These are phyloP conservation scores for Cyberlindnera americana DNA, from an alignment of 805 yeast genomes.

Conservation along the genomic window DNA sequence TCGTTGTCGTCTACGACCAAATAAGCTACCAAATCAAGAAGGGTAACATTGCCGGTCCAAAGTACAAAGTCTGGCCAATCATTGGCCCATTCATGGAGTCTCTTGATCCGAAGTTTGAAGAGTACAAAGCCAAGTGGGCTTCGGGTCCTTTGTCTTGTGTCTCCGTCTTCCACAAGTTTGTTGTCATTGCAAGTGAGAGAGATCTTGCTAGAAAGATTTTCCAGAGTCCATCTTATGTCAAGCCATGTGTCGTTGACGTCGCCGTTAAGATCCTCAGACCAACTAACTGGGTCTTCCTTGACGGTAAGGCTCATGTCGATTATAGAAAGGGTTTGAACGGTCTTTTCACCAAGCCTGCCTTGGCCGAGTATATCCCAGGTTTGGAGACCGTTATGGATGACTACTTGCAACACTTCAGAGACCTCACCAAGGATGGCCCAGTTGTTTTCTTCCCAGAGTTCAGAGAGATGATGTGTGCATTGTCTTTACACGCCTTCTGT, in stretches of 20 bases:
- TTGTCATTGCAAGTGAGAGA: constrained; percentile 85
- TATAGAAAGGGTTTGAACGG: constrained; percentile 90
- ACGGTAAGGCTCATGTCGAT: constrained; percentile 93
- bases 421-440: constrained; percentile 58
- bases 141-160: constrained; percentile 95
- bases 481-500: constrained; percentile 89
- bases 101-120: constrained; percentile 93
- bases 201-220: constrained; percentile 86
- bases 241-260: constrained; percentile 98
- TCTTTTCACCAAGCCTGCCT: constrained; percentile 78
- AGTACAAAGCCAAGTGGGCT: constrained; percentile 88
- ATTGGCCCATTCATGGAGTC: constrained; percentile 96
- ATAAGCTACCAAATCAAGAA: constrained; percentile 74
- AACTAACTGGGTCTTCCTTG: constrained; percentile 95
- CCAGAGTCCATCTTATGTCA: constrained; percentile 80
- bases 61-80: constrained; percentile 84
- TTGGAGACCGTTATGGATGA: constrained; percentile 82
- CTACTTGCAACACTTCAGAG: constrained; percentile 66
- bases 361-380: constrained; percentile 78
- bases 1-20: constrained; percentile 64
- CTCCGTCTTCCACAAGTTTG: constrained; percentile 96
- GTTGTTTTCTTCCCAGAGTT: constrained; percentile 84
- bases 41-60: constrained; percentile 90
- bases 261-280: constrained; percentile 93
- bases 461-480: constrained; percentile 94